Evolutionary conservation across 257 asterid species (phyloP), one percentile per base, ranked within the genome.

Genomic region (Echium plantagineum): DNA sequence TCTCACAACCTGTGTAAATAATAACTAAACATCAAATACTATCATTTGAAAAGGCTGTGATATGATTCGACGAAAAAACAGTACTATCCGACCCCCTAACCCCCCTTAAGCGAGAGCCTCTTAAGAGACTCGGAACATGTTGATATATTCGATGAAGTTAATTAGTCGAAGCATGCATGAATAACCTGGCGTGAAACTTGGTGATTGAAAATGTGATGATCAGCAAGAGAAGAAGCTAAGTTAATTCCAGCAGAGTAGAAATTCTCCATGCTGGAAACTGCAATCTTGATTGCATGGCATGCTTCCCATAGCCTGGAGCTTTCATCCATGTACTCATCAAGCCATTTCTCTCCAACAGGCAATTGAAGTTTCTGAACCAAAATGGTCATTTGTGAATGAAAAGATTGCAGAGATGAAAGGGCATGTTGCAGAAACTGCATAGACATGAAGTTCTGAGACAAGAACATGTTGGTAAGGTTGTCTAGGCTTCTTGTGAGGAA

Each of bases 241-340:
- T 76, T 81, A 17, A 76, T 65, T 31, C 69, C 82, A 1, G 80
- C 63, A 0, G 85, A 79, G 49, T 71, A 65, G 81, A 77, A 83
- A 63, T 66, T 80, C 52, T 79, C 93, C 77, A 86, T 67, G 66
- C 73, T 28, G 13, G 87, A 74, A 4, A 83, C 72, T 0, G 83
- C 89, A 6, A 85, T 66, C 73, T 86, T 83, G 28, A 86, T 63
- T 18, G 78, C 70, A 21, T 69, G 83, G 32, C 93, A 79, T 59
- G 91, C 85, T 31, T 77, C 84, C 91, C 91, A 86, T 51, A 86
- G 85, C 53, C 95, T 69, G 16, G 93, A 81, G 66, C 87, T 86
- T 51, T 86, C 95, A 28, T 86, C 95, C 95, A 86, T 86, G 64
- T 81, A 86, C 57, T 81, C 93, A 15, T 86, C 87, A 0, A 86